Evolutionary conservation across 73 alveolate species (phyloP).

Genomic region (Paramecium caudatum): DNA sequence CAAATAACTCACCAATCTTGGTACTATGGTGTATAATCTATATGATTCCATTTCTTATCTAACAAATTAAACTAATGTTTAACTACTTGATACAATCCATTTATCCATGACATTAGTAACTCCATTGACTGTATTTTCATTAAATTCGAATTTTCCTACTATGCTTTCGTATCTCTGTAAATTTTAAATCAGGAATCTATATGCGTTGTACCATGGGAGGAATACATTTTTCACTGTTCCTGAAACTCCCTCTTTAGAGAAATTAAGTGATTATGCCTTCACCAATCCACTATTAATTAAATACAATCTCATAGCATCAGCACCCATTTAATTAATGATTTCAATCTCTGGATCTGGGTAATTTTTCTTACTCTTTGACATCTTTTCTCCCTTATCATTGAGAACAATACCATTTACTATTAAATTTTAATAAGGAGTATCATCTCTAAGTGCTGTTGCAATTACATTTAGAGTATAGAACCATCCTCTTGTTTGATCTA

Average conservation of each 20-base stretch:
- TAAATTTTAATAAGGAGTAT: conserved; percentile 98
- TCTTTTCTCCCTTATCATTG: conserved; percentile 97
- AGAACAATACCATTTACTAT: conserved; percentile 98
- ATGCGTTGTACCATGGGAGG: conserved; percentile 98
- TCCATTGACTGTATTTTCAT: conserved; percentile 76
- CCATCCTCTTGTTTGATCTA: conserved; percentile 99
- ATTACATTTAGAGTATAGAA: conserved; percentile 99
- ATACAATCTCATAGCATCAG: conserved; percentile 97
- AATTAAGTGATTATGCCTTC: conserved; percentile 94
- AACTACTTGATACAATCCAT: conserved; percentile 95
- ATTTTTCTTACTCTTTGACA: conserved; percentile 98
- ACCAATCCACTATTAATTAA: conserved; percentile 96
- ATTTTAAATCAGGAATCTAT: conserved; percentile 97
- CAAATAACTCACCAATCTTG: conserved; percentile 90
- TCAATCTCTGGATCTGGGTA: conserved; percentile 97
- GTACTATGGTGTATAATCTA: conserved; percentile 94
- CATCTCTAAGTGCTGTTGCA: conserved; percentile 94
- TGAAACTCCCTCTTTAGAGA: conserved; percentile 93
- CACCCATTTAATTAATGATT: conserved; percentile 89
- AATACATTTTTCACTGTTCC: conserved; percentile 95
- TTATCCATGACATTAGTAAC: conserved; percentile 90
- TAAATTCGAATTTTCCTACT: conserved; percentile 87
- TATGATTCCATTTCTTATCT: conserved; percentile 96
- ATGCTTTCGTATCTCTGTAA: conserved; percentile 92
- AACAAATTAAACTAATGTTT: conserved; percentile 92